Base-by-base conservation (phyloP, 345 rosid species). In the Erysimum cheiranthoides region DNA sequence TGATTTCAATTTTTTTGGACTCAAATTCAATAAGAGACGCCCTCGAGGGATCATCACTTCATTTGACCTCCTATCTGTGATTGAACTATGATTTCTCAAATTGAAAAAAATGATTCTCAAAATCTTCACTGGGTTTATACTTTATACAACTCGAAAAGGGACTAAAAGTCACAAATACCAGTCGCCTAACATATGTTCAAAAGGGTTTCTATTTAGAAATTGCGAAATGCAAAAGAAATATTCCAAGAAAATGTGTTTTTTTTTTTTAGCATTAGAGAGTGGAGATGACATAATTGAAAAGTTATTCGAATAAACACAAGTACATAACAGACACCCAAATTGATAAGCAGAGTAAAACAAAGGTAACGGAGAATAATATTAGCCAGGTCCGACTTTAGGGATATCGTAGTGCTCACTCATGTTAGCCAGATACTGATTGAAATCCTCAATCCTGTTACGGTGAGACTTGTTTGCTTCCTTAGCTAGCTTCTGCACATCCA, bases 301-400 rank as follows among this genome's bases (percentile, higher is more conserved):
- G 65, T 61, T 43, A 16, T 5, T 57, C 39, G 58, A 76, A 35
- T 38, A 14, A 31, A 52, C 54, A 71, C 34, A 70, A 62, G 53
- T 17, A 52, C 54, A 71, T 42, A 70, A 62, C 53, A 77, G 61
- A 30, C 31, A 70, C 36, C 45, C 66, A 62, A 61, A 53, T 54
- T 21, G 63, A 70, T 53, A 62, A 62, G 71, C 52, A 62, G 34
- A 69, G 66, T 73, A 10, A 62, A 27, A 25, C 50, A 67, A 47
- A 63, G 61, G 21, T 27, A 62, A 30, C 5, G 11, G 38, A 28
- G 60, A 47, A 6, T 36, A 12, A 18, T 16, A 71, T 85, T 78
- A 90, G 70, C 98, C 95, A 16, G 96, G 96, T 54, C 97, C 97
- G 70, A 94, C 97, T 82, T 90, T 92, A 14, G 93, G 97, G 79